phyloP scores from a whole-genome alignment of 2,329 filamentous ascomycete genomes.

The Aspergillus flavus region DNA sequence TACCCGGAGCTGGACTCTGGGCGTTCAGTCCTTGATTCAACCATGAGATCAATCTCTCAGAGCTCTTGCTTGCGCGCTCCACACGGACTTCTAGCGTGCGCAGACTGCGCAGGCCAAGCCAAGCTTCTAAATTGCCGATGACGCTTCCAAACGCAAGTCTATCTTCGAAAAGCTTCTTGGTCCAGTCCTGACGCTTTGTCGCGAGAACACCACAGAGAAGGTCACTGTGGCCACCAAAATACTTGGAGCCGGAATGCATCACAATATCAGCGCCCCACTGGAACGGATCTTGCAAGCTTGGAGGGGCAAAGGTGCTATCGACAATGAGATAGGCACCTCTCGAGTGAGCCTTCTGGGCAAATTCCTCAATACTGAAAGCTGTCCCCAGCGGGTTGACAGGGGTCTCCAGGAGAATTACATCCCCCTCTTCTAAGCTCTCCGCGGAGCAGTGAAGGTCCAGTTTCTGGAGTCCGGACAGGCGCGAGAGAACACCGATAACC shows the following conservation, averaged over 20 bases:
- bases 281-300: slow-evolving; percentile 86
- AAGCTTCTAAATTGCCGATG: slow-evolving; percentile 87
- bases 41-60: slow-evolving; percentile 72
- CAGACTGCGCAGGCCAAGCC: slow-evolving; percentile 85
- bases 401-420: slow-evolving; percentile 89
- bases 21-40: slow-evolving; percentile 56
- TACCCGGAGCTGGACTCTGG: slow-evolving; percentile 38
- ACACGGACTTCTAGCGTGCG: slow-evolving; percentile 85
- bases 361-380: slow-evolving; percentile 71
- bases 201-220: slow-evolving; percentile 84
- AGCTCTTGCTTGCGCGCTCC: slow-evolving; percentile 71
- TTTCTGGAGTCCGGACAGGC: slow-evolving; percentile 73
- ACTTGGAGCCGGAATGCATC: slow-evolving; percentile 95
- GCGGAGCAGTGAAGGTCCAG: slow-evolving; percentile 71
- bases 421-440: slow-evolving; percentile 70
- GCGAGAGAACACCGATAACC: slow-evolving; percentile 72
- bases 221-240: slow-evolving; percentile 93
- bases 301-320: slow-evolving; percentile 91
- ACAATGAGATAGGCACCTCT: slow-evolving; percentile 77
- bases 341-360: slow-evolving; percentile 71
- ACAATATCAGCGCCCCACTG: slow-evolving; percentile 77
- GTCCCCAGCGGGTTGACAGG: slow-evolving; percentile 89
- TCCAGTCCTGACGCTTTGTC: slow-evolving; percentile 62
- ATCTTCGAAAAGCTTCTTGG: slow-evolving; percentile 65
- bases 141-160: slow-evolving; percentile 77